Conservation (phyloP, 345 rosid genomes). For the Eucalyptus caleyi region DNA sequence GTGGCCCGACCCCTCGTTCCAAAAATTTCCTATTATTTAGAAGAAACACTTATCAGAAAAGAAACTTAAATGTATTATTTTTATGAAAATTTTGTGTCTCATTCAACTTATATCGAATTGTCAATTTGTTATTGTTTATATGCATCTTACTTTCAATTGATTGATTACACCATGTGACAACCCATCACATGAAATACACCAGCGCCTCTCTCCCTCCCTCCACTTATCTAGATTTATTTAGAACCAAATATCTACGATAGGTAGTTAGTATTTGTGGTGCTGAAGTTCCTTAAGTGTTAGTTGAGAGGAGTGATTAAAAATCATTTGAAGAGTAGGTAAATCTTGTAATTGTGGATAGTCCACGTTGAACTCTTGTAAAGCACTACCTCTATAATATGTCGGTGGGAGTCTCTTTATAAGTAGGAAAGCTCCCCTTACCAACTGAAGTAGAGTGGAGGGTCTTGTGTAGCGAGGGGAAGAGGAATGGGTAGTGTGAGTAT, state of each 20-base stretch:
- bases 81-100: not conserved
- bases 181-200: not conserved
- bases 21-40: not conserved
- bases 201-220: not conserved
- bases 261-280: not conserved
- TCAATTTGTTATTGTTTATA: not conserved
- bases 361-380: not conserved
- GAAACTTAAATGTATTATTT: not conserved
- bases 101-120: not conserved
- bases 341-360: not conserved
- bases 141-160: not conserved
- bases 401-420: not conserved
- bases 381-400: not conserved
- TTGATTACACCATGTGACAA: accelerated
- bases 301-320: not conserved
- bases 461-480: not conserved
- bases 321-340: not conserved
- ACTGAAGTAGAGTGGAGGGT: not conserved
- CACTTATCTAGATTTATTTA: no score
- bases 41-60: not conserved
- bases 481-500: not conserved
- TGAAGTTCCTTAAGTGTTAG: not conserved
- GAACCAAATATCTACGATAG: not conserved
- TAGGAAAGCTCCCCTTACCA: not conserved
- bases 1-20: not conserved